A percentile compares a stretch with the other conserved stretches of the same genome.
Evolutionary conservation across 164 flowering plant species (phyloP).

Genomic region (Akebia trifoliata): DNA sequence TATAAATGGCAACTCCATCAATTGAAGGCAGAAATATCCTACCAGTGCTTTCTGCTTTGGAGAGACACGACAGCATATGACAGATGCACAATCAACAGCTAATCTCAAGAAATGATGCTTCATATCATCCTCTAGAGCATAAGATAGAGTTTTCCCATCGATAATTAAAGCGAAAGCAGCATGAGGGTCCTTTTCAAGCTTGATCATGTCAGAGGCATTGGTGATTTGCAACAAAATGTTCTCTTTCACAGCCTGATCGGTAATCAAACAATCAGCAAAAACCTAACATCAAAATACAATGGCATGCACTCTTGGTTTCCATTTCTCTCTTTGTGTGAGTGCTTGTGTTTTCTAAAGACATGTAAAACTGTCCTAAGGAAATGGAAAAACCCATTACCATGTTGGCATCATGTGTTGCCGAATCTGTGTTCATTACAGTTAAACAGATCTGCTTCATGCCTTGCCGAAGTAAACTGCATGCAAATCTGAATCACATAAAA

Average conservation of each 20-base stretch:
- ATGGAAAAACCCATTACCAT: slow-evolving; percentile 34
- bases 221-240: slow-evolving; percentile 71
- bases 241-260: slow-evolving; percentile 68
- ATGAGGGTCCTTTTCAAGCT: slow-evolving; percentile 87
- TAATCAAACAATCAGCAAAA: slow-evolving; percentile 20
- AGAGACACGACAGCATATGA: slow-evolving; percentile 97
- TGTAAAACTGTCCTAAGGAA: neutral
- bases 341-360: too few relatives aligned
- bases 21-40: slow-evolving; percentile 12
- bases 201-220: slow-evolving; percentile 69
- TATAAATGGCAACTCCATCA: neutral
- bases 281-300: slow-evolving; percentile 7
- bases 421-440: slow-evolving; percentile 37
- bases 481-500: slow-evolving; percentile 48
- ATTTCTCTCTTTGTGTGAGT: neutral
- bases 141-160: slow-evolving; percentile 80
- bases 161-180: slow-evolving; percentile 95
- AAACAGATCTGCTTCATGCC: slow-evolving; percentile 89
- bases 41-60: slow-evolving; percentile 99
- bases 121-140: slow-evolving; percentile 74
- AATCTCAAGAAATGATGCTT: slow-evolving; percentile 69
- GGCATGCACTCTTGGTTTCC: neutral
- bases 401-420: slow-evolving; percentile 31
- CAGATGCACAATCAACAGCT: slow-evolving; percentile 95
- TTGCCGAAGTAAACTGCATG: slow-evolving; percentile 88